These are phyloP conservation scores for Glycyrrhiza uralensis DNA, from an alignment of 306 rosid genomes.

Conservation along the genomic window DNA sequence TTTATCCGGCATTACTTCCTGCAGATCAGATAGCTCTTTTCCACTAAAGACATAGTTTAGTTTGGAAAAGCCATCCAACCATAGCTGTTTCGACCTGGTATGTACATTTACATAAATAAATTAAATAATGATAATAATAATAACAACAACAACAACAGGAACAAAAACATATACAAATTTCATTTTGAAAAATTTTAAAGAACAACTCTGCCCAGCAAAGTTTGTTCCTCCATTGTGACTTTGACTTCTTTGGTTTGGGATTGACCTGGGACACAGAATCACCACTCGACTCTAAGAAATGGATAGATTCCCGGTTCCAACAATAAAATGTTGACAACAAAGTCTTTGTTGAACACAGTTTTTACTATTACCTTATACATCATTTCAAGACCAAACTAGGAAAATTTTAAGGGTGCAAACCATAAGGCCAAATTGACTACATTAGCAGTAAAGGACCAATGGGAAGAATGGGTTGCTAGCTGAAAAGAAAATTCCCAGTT, in stretches of 20 bases:
- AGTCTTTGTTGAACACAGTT: neutral
- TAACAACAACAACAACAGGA: neutral
- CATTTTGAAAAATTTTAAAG: neutral
- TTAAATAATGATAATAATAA: neutral
- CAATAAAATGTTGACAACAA: neutral
- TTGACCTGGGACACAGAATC: neutral
- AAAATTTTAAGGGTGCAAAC: neutral
- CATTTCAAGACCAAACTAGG: neutral
- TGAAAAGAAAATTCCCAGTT: neutral
- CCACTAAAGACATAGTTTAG: constrained; percentile 59
- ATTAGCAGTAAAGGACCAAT: neutral
- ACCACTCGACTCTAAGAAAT: neutral
- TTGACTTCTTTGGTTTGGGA: no score
- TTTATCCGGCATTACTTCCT: constrained; percentile 96
- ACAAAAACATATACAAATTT: neutral
- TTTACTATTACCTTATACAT: neutral
- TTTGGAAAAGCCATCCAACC: constrained; percentile 84
- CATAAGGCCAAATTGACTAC: neutral
- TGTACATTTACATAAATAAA: neutral
- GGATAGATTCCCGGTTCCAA: neutral
- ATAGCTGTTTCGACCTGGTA: constrained; percentile 75
- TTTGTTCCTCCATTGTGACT: no score
- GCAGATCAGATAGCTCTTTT: constrained; percentile 93
- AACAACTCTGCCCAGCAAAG: no score
- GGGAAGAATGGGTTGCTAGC: neutral